phyloP scores from a whole-genome alignment of 306 rosid species.

The Macrotyloma uniflorum region DNA sequence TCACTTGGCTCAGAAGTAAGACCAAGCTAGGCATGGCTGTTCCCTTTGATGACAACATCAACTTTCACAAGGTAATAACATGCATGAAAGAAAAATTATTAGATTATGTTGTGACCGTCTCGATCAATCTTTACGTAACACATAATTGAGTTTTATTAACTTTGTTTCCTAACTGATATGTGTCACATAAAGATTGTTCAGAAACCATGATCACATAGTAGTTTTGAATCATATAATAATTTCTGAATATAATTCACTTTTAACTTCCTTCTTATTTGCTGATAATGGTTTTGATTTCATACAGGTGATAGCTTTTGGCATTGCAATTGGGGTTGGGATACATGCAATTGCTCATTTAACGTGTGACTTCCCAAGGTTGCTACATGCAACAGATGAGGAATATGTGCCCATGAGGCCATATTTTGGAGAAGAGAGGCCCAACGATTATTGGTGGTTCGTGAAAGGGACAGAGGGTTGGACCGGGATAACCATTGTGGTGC shows the following conservation, averaged over 20 bases:
- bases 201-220: no score
- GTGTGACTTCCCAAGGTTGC: slow-evolving; percentile 79
- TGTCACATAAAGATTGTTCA: no score
- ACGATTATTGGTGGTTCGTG: slow-evolving; percentile 91
- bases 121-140: no score
- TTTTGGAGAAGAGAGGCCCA: slow-evolving; percentile 65
- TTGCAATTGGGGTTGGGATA: slow-evolving; percentile 69
- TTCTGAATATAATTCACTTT: no score
- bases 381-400: slow-evolving; percentile 60
- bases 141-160: not conserved
- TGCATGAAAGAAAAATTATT: not conserved
- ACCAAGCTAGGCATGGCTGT: slow-evolving; percentile 69
- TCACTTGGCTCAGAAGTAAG: slow-evolving; percentile 80
- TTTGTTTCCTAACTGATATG: no score
- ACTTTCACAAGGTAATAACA: slow-evolving; percentile 76
- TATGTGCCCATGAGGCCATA: slow-evolving; percentile 64
- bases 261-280: not conserved
- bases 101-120: no score
- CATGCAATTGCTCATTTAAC: slow-evolving; percentile 78
- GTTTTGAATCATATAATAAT: no score
- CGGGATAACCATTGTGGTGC: slow-evolving; percentile 73
- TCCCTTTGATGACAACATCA: slow-evolving; percentile 87
- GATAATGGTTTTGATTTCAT: not conserved
- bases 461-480: slow-evolving; percentile 94
- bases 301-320: slow-evolving; percentile 77